Evolutionary conservation across 371 early-diverging fungal species (phyloP), one percentile per base, ranked within the genome.

Genomic region (Batrachochytrium dendrobatidis): DNA sequence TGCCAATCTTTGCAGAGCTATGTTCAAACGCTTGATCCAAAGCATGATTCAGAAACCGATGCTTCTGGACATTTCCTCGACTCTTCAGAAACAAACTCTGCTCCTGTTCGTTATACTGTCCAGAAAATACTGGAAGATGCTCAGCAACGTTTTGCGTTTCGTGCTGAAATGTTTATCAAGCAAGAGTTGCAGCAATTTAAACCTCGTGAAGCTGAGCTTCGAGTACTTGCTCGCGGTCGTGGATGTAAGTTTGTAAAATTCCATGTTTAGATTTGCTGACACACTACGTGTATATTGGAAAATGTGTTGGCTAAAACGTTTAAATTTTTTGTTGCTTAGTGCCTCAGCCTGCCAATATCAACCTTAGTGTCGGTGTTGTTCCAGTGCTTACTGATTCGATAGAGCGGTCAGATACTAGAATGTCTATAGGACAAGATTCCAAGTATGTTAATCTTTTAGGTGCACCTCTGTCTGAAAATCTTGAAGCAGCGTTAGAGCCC

Each of bases 141-240:
- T 3, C 95, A 93, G 68, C 83, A 79, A 39, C 73, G 90, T 24
- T 81, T 94, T 29, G 87, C 85, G 4, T 93, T 91, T 70, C 75
- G 92, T 30, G 88, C 91, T 3, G 87, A 92, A 69, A 73, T 82
- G 34, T 93, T 80, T 68, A 87, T 93, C 31, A 77, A 81, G 28
- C 70, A 76, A 29, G 86, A 90, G 58, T 88, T 93, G 48, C 83
- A 85, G 64, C 76, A 74, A n/a, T 90, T 85, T 73, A 80, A 80
- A 35, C 82, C 89, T 18, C 75, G 83, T 10, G 80, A 85, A 0
- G 73, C 81, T 54, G 89, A 89, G 58, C 72, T 88, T 60, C 78
- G 82, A 17, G 58, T 79, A 6, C 58, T 75, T 1, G 71, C 70
- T 8, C 34, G 74, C 18, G 68, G 68, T 20, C 59, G 69, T 25